Base-by-base conservation (phyloP, 179 eudicot genomes). In the Spergularia azorica region DNA sequence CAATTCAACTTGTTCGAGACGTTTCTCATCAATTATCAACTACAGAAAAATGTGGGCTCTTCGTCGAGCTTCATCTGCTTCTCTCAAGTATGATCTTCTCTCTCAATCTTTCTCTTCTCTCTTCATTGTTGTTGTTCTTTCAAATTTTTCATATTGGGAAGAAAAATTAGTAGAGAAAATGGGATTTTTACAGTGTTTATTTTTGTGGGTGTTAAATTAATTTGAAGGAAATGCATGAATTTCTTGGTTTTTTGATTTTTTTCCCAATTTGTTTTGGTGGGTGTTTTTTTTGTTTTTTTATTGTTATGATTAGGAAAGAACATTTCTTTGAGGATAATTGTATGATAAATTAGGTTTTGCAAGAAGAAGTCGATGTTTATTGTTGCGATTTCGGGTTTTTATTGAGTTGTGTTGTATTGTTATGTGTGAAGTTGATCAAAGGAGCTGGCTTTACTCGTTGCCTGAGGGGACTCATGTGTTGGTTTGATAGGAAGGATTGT, bases 41-140 rank as follows among this genome's bases (percentile, higher is more conserved):
- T 36, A 67, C 21, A 14, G 32, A 11, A 59, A 32, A 71, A 90
- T 90, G 94, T 88, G 87, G 92, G 85, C 90, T 36, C 79, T 90
- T 77, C 90, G 92, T 82, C 86, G 94, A 72, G 86, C 86, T 74
- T 87, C 89, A 46, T 12, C 75, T 52, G 71, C 43, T 76, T 79
- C 86, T 52, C 75, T 84, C 76, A 87, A 71, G 94, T 88, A 76
- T 39, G 60, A 15, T 32, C 11, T 16, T 43, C 38, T 7, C 61
- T 26, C 32, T 26, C 32, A 26, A 26, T 26, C 32, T 26, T 2
- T 78, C 68, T 43, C 41, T 46, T 14, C 6, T 38, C 54, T 72
- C 38, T 58, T 18, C 51, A 15, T 38, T 8, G 2, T 16, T 62
- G 11, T 61, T 48, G 58, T 68, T 26, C 2, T 20, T 18, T 54